Conservation (phyloP, 345 rosid genomes). For the Turritis glabra region DNA sequence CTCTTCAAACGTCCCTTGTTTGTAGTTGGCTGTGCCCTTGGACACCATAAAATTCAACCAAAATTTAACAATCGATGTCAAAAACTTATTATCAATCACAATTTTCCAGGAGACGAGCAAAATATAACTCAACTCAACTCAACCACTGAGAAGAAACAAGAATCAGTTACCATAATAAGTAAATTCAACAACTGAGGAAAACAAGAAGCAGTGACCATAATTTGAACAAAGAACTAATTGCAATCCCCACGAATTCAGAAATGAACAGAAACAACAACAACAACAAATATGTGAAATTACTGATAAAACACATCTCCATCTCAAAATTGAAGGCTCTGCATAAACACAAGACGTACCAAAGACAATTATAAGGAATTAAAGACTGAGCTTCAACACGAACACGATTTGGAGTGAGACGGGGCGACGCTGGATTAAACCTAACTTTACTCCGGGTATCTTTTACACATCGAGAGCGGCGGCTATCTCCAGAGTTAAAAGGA, state of each 20-base stretch:
- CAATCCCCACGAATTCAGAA: neutral
- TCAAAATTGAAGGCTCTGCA: neutral
- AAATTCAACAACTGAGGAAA: neutral
- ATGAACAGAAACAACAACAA: neutral
- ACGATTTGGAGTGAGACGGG: conserved; percentile 18
- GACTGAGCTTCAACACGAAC: conserved; percentile 34
- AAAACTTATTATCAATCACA: no score
- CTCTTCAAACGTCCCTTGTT: conserved; percentile 42
- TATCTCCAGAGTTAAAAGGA: conserved; percentile 29
- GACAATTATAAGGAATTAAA: conserved; percentile 14
- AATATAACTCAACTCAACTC: neutral
- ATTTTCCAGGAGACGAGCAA: neutral
- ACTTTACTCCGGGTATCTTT: conserved; percentile 20
- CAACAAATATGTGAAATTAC: no score
- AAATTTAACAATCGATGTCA: neutral
- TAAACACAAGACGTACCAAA: conserved; percentile 29
- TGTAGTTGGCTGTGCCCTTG: conserved; percentile 43
- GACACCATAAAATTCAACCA: conserved; percentile 18
- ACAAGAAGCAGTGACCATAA: neutral
- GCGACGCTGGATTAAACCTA: conserved; percentile 37
- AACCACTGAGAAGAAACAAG: no score
- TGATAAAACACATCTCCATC: neutral
- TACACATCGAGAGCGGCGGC: conserved; percentile 27
- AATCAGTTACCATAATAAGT: no score
- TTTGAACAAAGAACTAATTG: neutral